These are phyloP conservation scores for Solanum hybrid DNA, from an alignment of 305 asterid species.

Conservation along the genomic window DNA sequence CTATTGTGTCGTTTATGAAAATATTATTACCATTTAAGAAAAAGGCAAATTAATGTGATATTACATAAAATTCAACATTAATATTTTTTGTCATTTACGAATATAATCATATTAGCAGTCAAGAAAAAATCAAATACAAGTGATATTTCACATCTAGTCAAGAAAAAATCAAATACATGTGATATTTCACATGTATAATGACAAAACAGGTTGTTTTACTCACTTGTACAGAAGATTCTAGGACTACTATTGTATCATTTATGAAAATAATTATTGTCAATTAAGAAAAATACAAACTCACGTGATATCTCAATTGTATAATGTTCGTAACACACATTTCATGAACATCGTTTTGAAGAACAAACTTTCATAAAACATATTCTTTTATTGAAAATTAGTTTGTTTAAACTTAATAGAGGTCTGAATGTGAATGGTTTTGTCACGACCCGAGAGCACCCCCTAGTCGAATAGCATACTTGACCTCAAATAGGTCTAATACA, in stretches of 20 bases:
- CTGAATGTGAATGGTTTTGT: neutral
- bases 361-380: no score
- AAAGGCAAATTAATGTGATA: neutral
- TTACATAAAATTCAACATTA: neutral
- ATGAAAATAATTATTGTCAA: neutral
- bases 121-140: neutral
- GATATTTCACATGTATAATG: neutral
- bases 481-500: no score
- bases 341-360: no score
- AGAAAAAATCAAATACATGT: neutral
- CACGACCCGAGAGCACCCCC: no score
- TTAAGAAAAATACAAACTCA: neutral
- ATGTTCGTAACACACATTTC: no score
- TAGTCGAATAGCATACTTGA: no score
- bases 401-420: neutral
- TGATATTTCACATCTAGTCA: neutral
- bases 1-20: neutral
- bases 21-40: neutral
- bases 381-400: neutral
- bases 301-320: no score
- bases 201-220: neutral
- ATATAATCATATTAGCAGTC: neutral
- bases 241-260: neutral
- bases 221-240: neutral
- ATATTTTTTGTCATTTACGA: neutral